Evolutionary conservation across 306 rosid genomes (phyloP), one percentile per base, ranked within the genome.

Genomic region (Acacia confusa): DNA sequence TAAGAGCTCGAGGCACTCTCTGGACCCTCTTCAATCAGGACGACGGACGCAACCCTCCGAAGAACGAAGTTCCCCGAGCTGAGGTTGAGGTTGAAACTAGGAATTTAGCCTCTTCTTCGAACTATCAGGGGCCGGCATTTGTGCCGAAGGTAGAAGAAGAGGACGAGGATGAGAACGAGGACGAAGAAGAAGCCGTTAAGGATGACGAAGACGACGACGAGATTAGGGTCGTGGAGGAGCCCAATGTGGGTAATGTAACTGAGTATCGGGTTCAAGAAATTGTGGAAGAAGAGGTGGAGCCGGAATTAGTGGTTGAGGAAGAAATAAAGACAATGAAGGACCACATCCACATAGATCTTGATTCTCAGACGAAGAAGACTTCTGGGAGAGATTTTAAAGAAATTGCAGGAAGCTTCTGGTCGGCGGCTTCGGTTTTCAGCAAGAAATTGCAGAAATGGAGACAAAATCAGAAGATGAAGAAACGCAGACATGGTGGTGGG

Each of bases 381-480:
- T 80, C 94, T 0, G 94, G 91, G 9, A 88, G 98, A 24, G 98
- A 95, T 74, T 89, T 95, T 25, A 95, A 95, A 65, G 98, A 92
- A 82, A 90, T 94, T 9, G 98, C 98, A 0, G 98, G 98, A 2
- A 95, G 99, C 66, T 95, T 95, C 87, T 95, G 98, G 99, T 90
- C 97, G 0, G 99, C 99, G 0, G 99, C 99, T 10, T 95, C 99
- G 6, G 99, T 95, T 9, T 95, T 95, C 90, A 95, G 98, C 89
- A 95, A 93, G 84, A 95, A 93, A 80, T 80, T 94, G 34, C 99
- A 95, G 93, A 93, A 95, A 81, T 95, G 99, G 99, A 86, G 99
- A 72, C 96, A 93, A 82, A 95, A 95, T 79, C 99, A 95, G 93
- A 95, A 95, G 89, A 82, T 89, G 28, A 95, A 95, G 91, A 95